Evolutionary conservation across 176 grass and related monocot species (phyloP), one percentile per base, ranked within the genome.

Genomic region (Cenchrus fungigraminus): DNA sequence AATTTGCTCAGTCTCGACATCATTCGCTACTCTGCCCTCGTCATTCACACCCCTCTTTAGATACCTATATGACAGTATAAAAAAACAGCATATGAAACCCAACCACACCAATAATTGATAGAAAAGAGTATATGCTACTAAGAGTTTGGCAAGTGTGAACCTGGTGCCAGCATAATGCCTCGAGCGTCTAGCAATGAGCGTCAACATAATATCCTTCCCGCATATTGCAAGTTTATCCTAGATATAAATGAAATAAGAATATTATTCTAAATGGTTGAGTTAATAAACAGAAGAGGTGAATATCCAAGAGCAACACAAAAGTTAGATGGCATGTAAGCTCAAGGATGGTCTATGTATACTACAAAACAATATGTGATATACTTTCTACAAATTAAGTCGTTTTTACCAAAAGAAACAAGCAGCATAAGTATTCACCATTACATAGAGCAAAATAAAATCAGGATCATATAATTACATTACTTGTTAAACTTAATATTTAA

Each of bases 1-100:
- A 87, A 99, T 96, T 88, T 99, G 97, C 88, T 99, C 97, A 31
- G 97, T 99, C 73, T 99, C 97, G 46, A 99, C 97, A 77, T 99
- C 97, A 91, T 99, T 99, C 65, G 97, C 97, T 74, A 99, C 97
- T 82, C 88, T 91, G 42, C 97, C 97, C 82, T 86, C 90, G 34
- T 87, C 90, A 85, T 99, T 99, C 71, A 99, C 94, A 61, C 97
- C 97, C 69, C 97, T 88, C 84, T 90, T 99, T 68, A 99, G 82
- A 85, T 99, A 99, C 74, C 97, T 99, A 82, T 68, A 79, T 69
- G 25, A 22, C 1, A 1, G 70, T 40, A 80, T 71, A 16, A 55
- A 73, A 73, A 79, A 10, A 72, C 45, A 78, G 63, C 45, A 84
- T 13, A 83, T 46, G 31, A 60, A 69, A 65, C 54, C n/a, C 44